phyloP scores from a whole-genome alignment of 805 yeast species.

The Nakazawaea pomicola region DNA sequence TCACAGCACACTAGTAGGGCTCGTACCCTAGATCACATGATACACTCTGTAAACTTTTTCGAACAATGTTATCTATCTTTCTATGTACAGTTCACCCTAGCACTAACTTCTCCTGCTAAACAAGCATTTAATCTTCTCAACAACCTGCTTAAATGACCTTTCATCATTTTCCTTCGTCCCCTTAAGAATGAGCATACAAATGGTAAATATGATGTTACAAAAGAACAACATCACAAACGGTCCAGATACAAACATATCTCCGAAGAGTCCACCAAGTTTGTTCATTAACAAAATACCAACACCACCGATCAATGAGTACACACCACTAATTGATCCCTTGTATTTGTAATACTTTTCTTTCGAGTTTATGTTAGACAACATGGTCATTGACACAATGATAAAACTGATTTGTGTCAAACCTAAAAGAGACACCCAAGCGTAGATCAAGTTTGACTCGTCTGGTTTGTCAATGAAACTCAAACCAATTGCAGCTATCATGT shows the following conservation, averaged over 20 bases:
- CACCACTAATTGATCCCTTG: constrained; percentile 66
- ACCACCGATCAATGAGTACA: constrained; percentile 65
- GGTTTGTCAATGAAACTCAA: constrained; percentile 30
- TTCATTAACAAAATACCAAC: constrained; percentile 57
- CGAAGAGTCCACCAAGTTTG: constrained; percentile 55
- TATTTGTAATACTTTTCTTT: constrained; percentile 38
- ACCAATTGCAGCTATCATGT: constrained; percentile 38
- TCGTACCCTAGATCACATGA: too few relatives aligned
- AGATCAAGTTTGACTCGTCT: constrained; percentile 26
- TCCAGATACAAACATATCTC: constrained; percentile 51
- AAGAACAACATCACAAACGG: constrained; percentile 53
- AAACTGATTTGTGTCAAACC: constrained; percentile 62
- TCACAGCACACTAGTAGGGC: too few relatives aligned
- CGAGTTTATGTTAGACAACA: constrained; percentile 32
- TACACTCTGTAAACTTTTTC: too few relatives aligned
- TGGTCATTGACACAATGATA: constrained; percentile 59
- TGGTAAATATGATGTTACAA: constrained; percentile 29
- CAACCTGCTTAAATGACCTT: constrained; percentile 14
- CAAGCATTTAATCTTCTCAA: neutral
- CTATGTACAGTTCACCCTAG: too few relatives aligned
- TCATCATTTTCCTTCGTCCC: constrained; percentile 18
- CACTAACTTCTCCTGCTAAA: too few relatives aligned
- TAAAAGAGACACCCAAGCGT: constrained; percentile 39
- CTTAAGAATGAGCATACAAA: constrained; percentile 24
- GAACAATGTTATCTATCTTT: too few relatives aligned